These are phyloP conservation scores for Atkinsonella texensis DNA, from an alignment of 2,329 filamentous ascomycete genomes.

Conservation along the genomic window DNA sequence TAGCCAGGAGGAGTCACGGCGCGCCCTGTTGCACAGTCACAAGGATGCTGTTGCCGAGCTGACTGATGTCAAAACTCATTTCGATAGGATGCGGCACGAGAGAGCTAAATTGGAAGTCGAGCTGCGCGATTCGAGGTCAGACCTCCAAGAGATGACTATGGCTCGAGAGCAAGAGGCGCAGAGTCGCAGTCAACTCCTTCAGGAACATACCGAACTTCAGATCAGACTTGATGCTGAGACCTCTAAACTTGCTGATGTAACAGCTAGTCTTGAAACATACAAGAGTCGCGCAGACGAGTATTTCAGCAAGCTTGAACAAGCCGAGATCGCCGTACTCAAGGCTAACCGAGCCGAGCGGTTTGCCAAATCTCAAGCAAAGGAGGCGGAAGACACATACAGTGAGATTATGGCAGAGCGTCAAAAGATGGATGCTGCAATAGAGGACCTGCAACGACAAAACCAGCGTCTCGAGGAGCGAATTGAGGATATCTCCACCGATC, in stretches of 20 bases:
- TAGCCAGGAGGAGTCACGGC: conserved; percentile 81
- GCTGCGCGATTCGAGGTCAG: conserved; percentile 69
- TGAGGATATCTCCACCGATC: conserved; percentile 82
- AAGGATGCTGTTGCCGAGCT: conserved; percentile 78
- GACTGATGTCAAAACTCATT: conserved; percentile 72
- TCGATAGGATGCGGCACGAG: conserved; percentile 75
- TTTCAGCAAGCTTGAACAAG: conserved; percentile 92
- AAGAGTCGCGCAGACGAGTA: conserved; percentile 91
- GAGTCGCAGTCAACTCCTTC: conserved; percentile 77
- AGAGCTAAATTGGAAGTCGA: conserved; percentile 75
- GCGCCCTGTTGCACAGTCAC: conserved; percentile 70
- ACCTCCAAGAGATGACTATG: conserved; percentile 67
- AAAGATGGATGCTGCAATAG: conserved; percentile 75
- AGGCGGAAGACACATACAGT: conserved; percentile 84
- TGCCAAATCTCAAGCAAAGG: conserved; percentile 75
- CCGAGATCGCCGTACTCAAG: conserved; percentile 89
- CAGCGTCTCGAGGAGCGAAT: conserved; percentile 84
- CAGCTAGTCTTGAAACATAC: conserved; percentile 75
- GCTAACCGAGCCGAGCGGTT: conserved; percentile 88
- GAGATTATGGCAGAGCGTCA: conserved; percentile 86
- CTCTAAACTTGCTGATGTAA: conserved; percentile 73
- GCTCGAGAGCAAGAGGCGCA: conserved; percentile 77
- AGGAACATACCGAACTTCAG: conserved; percentile 88
- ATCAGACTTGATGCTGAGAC: conserved; percentile 84
- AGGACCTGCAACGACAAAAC: conserved; percentile 81